Evolutionary conservation across 257 asterid species (phyloP).

Genomic region (Salvia splendens): DNA sequence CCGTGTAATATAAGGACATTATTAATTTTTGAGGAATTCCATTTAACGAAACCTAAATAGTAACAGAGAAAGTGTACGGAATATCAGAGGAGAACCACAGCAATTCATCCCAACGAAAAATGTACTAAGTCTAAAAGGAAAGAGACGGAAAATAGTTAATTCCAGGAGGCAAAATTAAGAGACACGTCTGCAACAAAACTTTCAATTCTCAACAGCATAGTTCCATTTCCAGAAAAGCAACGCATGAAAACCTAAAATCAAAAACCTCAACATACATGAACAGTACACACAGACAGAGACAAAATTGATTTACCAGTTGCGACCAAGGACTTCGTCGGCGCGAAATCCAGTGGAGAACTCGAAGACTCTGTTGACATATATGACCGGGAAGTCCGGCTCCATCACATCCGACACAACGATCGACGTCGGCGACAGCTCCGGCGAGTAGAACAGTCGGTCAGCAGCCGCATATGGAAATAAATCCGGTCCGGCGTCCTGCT

Average conservation of each 20-base stretch:
- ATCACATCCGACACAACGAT: conserved; percentile 80
- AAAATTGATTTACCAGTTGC: conserved; percentile 62
- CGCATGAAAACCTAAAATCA: neutral
- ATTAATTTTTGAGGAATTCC: neutral
- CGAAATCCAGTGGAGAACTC: conserved; percentile 86
- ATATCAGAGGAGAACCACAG: neutral
- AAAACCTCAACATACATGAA: neutral
- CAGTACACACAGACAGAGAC: neutral
- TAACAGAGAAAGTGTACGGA: conserved; percentile 13
- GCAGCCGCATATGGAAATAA: conserved; percentile 29
- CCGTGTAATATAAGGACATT: neutral
- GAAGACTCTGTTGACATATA: conserved; percentile 71
- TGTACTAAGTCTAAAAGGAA: neutral
- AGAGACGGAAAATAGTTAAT: neutral
- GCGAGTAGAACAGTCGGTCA: conserved; percentile 49
- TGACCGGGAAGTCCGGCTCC: conserved; percentile 78
- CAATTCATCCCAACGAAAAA: neutral
- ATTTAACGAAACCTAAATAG: neutral
- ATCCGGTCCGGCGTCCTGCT: conserved; percentile 39
- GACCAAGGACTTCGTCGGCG: conserved; percentile 86
- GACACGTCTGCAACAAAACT: conserved; percentile 3
- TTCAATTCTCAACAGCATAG: neutral
- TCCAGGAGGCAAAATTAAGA: neutral
- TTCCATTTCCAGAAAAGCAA: conserved; percentile 11
- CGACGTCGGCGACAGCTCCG: conserved; percentile 58